phyloP scores from a whole-genome alignment of 31 red algal genomes.

The Porphyra umbilicalis region DNA sequence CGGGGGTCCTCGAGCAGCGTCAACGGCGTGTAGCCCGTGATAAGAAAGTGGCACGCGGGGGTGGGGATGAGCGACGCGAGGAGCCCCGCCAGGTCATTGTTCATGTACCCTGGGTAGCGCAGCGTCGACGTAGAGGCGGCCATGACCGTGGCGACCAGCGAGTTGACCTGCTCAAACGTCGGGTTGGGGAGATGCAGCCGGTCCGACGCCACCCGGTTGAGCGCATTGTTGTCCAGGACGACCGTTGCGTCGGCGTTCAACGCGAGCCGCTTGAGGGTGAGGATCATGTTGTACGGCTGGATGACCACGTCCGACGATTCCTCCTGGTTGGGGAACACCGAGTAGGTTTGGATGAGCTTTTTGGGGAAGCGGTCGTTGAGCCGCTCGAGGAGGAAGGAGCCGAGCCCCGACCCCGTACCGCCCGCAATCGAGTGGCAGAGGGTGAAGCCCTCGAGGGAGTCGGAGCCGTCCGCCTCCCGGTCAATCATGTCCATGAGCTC shows the following conservation, averaged over 20 bases:
- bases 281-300: conserved; percentile 92
- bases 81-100: conserved; percentile 87
- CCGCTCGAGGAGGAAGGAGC: conserved; percentile 84
- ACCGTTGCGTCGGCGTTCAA: conserved; percentile 85
- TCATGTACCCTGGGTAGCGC: conserved; percentile 93
- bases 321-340: conserved; percentile 96
- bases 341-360: conserved; percentile 96
- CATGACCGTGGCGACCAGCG: conserved; percentile 96
- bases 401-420: conserved; percentile 92
- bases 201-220: conserved; percentile 86
- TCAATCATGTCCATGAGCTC: conserved; percentile 97
- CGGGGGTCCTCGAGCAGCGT: conserved; percentile 80
- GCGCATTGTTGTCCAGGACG: conserved; percentile 87
- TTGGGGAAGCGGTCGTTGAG: conserved; percentile 93
- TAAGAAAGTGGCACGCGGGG: conserved; percentile 86
- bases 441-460: conserved; percentile 91
- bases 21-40: conserved; percentile 91
- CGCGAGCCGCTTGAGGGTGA: conserved; percentile 87
- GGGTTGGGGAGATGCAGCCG: conserved; percentile 83
- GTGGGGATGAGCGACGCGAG: conserved; percentile 93
- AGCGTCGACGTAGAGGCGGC: conserved; percentile 87
- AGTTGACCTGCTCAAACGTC: conserved; percentile 94
- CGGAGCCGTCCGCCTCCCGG: conserved; percentile 89
- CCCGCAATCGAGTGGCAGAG: conserved; percentile 92
- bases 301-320: conserved; percentile 92